Base-by-base conservation (phyloP, 2,329 filamentous ascomycete genomes). In the Botrytis sinoallii region DNA sequence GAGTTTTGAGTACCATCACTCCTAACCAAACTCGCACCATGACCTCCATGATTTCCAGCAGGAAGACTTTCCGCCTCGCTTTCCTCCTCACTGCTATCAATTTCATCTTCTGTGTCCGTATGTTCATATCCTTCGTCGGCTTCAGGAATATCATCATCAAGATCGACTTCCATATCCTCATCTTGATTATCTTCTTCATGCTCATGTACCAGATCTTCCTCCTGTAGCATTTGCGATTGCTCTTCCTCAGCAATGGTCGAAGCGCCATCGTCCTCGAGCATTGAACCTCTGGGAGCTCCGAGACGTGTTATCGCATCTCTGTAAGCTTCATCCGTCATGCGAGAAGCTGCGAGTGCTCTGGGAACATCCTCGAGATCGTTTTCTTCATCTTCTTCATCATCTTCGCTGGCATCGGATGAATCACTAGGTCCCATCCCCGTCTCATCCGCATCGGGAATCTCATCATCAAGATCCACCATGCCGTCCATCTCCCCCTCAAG, bases 61-160 rank as follows among this genome's bases (percentile, higher is more conserved):
- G 77, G 74, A 6, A 79, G 66, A 22, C 84, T 82, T 9, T 84
- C 84, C 38, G 84, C 82, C 29, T 80, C 79, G 44, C 81, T 81
- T 46, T 82, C 82, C 48, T 71, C 68, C 57, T 71, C 84, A 75
- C 85, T 87, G 79, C 85, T 88, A 74, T 83, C 86, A 70, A 90
- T 77, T 70, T 90, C 90, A 14, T 86, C 91, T 77, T 93, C 92
- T 3, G 91, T 92, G 82, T 94, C 92, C 14, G 92, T 94, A 80
- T 94, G 92, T 84, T 94, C 92, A 83, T 93, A 94, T 77, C 88
- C 88, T 40, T 83, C 85, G 18, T 69, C 71, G 38, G 86, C 88
- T 44, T 89, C 88, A 42, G 91, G 91, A 52, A 93, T 88, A 74
- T 92, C 90, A 67, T 89, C 90, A 79, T 94, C 87, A n/a, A 86